Percentiles rank a stretch among this genome's conserved stretches.
Evolutionary conservation across 2,329 filamentous ascomycete species (phyloP).

Genomic region (Chaetomium sp.): DNA sequence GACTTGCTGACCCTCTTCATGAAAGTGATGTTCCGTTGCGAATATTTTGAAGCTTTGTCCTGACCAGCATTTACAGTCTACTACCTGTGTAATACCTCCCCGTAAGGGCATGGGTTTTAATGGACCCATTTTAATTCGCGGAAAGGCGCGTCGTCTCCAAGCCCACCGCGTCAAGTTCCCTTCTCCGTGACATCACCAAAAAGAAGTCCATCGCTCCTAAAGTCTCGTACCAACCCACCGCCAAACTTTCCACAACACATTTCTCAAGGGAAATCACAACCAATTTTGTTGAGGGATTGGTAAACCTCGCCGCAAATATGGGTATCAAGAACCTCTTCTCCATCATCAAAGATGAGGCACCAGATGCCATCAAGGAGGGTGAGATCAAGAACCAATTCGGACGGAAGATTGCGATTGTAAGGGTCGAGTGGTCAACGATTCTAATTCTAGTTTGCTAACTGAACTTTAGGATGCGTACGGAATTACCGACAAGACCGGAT

Average conservation of each 20-base stretch:
- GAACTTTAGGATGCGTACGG: constrained; percentile 50
- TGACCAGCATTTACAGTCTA: too few species aligned
- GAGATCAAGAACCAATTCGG: constrained; percentile 99
- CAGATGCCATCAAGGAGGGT: constrained; percentile 90
- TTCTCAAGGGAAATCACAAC: background rate
- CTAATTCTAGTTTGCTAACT: constrained; percentile 6
- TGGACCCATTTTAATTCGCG: constrained; percentile 12
- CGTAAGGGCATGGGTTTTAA: constrained; percentile 4
- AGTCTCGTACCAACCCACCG: background rate
- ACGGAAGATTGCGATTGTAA: constrained; percentile 92
- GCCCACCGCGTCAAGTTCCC: constrained; percentile 2
- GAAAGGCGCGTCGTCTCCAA: constrained; percentile 10
- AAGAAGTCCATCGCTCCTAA: background rate
- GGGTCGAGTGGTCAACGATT: constrained; percentile 30
- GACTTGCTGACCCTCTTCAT: background rate
- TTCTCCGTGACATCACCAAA: constrained; percentile 12
- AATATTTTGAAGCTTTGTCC: too few species aligned
- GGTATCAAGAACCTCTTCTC: constrained; percentile 68
- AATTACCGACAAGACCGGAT: background rate
- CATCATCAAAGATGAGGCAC: constrained; percentile 85
- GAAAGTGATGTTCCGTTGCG: background rate
- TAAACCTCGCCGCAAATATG: constrained; percentile 35
- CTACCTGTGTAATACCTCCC: background rate
- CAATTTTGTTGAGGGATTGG: background rate
- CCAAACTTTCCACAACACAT: background rate